Evolutionary conservation across 2,329 filamentous ascomycete genomes (phyloP), one percentile per base, ranked within the genome.

Genomic region (Conoideocrella luteorostrata): DNA sequence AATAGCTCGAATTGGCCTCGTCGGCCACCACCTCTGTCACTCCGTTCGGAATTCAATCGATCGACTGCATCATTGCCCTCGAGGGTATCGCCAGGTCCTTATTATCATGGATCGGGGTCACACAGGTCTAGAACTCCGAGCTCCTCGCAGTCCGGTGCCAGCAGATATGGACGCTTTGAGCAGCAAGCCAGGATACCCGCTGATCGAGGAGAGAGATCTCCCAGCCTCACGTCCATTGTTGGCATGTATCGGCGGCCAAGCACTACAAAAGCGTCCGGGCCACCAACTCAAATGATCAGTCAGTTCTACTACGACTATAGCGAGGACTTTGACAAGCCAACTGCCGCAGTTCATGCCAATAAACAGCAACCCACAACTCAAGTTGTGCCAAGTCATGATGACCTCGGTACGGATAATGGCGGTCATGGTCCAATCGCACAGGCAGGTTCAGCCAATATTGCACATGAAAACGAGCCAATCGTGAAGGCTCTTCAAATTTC

Each of bases 271-370:
- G 57, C 52, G 17, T 50, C 50, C 26, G 56, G 52, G 4, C 57
- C 54, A 28, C 46, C 53, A 23, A 47, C 60, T n/a, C 61, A 57
- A 44, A 50, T 59, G 36, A 44, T 52, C 28, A 53, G 63, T 46
- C 61, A 69, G 34, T 63, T 69, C 30, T 77, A 75, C 52, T 76
- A 77, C 48, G 74, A 77, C 52, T 77, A 77, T 51, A 70, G 64
- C 15, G 74, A 77, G 49, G 68, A 66, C 3, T 76, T 76, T 41
- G 69, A 74, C 15, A 60, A 55, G 35, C 56, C 53, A 15, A 44
- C 47, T 17, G 46, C 54, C 23, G 51, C 39, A 10, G 43, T 52
- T 4, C 52, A 38, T 6, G 39, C 52, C 7, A 30, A 46, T 5
- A 44, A 52, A 4, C 28, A 48, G 23, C 44, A 41, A 10, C 42